Conservation (phyloP, 345 rosid species). For the Salix exigua region DNA sequence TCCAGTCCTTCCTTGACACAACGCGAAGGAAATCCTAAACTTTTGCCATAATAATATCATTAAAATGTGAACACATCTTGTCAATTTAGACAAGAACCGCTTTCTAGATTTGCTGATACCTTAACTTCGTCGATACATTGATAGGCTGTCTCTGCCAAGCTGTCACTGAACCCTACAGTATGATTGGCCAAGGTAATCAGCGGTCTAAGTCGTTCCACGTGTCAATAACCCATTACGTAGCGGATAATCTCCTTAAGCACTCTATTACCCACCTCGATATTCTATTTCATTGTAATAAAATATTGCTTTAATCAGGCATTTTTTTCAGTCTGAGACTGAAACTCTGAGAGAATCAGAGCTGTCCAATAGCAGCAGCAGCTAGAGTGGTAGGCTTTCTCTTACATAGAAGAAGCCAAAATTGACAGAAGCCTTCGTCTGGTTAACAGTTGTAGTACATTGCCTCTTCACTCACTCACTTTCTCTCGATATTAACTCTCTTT, state of each 20-base stretch:
- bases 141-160: slow-evolving; percentile 63
- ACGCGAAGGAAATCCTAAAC: background rate
- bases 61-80: background rate
- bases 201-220: slow-evolving; percentile 41
- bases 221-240: slow-evolving; percentile 40
- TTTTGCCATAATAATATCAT: background rate
- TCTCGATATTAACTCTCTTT: slow-evolving; percentile 6
- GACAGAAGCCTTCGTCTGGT: slow-evolving; percentile 46
- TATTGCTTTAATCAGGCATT: background rate
- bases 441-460: slow-evolving; percentile 35
- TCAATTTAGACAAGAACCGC: background rate
- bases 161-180: slow-evolving; percentile 37
- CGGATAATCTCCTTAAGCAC: slow-evolving; percentile 28
- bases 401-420: slow-evolving; percentile 35
- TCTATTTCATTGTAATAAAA: slow-evolving; percentile 9
- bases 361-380: slow-evolving; percentile 46
- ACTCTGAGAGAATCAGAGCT: slow-evolving; percentile 47
- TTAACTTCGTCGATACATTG: slow-evolving; percentile 80
- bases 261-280: slow-evolving; percentile 42
- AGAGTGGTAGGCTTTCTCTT: slow-evolving; percentile 23
- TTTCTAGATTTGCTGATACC: slow-evolving; percentile 45
- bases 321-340: slow-evolving; percentile 10
- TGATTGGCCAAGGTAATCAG: slow-evolving; percentile 53
- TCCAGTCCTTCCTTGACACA: slow-evolving; percentile 11
- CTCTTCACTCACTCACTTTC: slow-evolving; percentile 17